A percentile compares a stretch with the other conserved stretches of the same genome.
Evolutionary conservation across 2,329 filamentous ascomycete genomes (phyloP).

Genomic region (Clonostachys chloroleuca): DNA sequence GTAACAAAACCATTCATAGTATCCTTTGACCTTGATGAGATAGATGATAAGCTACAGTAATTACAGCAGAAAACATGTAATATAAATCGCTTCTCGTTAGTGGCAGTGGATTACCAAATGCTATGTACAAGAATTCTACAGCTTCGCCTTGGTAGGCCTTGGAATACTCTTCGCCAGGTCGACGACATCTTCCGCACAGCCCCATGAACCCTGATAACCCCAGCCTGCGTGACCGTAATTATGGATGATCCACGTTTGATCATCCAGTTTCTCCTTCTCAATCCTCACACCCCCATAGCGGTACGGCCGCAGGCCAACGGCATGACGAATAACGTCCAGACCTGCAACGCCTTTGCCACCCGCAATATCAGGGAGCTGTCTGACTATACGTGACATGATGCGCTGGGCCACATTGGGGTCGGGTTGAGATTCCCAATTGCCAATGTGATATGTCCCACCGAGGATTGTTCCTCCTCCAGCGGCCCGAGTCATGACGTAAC

Average conservation of each 20-base stretch:
- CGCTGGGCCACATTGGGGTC: conserved; percentile 68
- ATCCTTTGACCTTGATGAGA: too few relatives aligned
- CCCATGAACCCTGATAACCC: conserved; percentile 70
- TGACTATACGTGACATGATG: conserved; percentile 69
- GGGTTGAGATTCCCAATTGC: conserved; percentile 68
- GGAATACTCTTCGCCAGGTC: conserved; percentile 62
- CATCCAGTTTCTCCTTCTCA: conserved; percentile 49
- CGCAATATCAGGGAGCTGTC: conserved; percentile 55
- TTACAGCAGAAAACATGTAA: too few relatives aligned
- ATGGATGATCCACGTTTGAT: conserved; percentile 55
- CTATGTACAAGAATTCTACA: background rate
- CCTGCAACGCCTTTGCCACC: conserved; percentile 60
- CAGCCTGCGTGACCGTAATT: conserved; percentile 78
- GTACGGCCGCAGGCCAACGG: conserved; percentile 69
- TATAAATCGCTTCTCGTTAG: too few relatives aligned
- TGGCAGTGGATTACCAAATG: too few relatives aligned
- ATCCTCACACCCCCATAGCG: conserved; percentile 66
- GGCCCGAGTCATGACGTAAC: conserved; percentile 74
- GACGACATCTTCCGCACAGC: conserved; percentile 63
- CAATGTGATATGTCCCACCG: conserved; percentile 70
- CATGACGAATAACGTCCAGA: conserved; percentile 70
- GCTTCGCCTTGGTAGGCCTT: conserved; percentile 13
- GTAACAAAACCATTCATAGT: too few relatives aligned
- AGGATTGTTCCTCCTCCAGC: conserved; percentile 69
- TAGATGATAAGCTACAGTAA: too few relatives aligned